Percentiles rank a stretch among this genome's conserved stretches.
Conservation (phyloP, 2,329 filamentous ascomycete species). For the Paecilomyces variotii region DNA sequence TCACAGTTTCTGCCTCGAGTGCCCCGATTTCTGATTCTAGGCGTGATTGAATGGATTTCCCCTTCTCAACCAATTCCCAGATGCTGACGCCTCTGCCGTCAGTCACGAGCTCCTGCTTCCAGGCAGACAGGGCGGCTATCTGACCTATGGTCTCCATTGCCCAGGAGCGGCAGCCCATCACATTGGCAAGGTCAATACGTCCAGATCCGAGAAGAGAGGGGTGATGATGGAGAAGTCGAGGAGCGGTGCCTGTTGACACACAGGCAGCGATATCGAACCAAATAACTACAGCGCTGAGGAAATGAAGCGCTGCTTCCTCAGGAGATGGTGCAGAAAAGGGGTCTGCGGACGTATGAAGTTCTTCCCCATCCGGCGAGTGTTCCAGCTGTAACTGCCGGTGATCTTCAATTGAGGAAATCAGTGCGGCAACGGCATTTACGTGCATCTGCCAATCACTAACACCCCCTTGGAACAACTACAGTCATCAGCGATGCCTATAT, state of each 20-base stretch:
- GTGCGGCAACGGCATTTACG: constrained; percentile 8
- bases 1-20: background rate
- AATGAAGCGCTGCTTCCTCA: constrained; percentile 6
- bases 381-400: background rate
- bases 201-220: constrained; percentile 2
- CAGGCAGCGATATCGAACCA: constrained; percentile 10
- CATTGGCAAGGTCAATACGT: constrained; percentile 4
- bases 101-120: constrained; percentile 2
- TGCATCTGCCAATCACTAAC: constrained; percentile 10
- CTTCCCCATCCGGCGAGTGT: background rate
- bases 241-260: constrained; percentile 6
- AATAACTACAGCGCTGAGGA: constrained; percentile 6
- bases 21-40: background rate
- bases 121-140: constrained; percentile 4
- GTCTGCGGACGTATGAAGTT: background rate
- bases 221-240: constrained; percentile 3
- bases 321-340: background rate
- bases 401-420: constrained; percentile 2
- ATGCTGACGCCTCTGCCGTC: background rate
- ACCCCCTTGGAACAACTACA: constrained; percentile 10
- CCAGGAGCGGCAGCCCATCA: constrained; percentile 9
- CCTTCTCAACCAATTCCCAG: background rate
- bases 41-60: background rate
- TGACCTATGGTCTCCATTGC: constrained; percentile 8
- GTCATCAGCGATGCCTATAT: background rate